A percentile compares a stretch with the other conserved stretches of the same genome.
Conservation (phyloP, 805 yeast species). For the Cyberlindnera petersonii region DNA sequence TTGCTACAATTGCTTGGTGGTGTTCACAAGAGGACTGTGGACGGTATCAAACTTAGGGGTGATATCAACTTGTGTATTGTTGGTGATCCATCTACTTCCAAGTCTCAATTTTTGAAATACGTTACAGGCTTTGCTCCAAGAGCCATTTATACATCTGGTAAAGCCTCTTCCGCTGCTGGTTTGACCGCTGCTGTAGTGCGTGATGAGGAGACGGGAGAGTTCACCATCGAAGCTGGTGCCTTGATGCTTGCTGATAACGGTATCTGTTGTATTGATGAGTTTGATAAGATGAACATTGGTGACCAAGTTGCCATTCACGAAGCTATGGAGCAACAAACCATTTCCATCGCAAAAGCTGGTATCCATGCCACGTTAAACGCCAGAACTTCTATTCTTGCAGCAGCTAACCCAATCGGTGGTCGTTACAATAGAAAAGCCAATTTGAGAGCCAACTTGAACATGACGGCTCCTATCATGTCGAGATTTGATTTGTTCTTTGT, state of each 20-base stretch:
- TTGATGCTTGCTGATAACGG: constrained; percentile 98
- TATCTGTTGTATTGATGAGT: constrained; percentile 97
- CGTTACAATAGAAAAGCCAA: constrained; percentile 86
- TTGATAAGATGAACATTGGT: constrained; percentile 92
- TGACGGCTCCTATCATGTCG: constrained; percentile 99
- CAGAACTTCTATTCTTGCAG: constrained; percentile 92
- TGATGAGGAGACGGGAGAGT: constrained; percentile 96
- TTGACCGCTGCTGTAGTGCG: constrained; percentile 95
- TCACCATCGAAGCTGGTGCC: constrained; percentile 98
- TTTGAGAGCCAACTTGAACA: constrained; percentile 78
- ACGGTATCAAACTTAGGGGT: constrained; percentile 93
- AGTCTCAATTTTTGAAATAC: constrained; percentile 92
- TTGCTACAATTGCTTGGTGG: constrained; percentile 89
- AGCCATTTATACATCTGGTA: constrained; percentile 95
- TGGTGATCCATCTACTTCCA: constrained; percentile 97
- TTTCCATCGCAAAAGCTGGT: constrained; percentile 97
- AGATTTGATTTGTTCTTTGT: constrained; percentile 95
- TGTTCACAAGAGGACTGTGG: constrained; percentile 89
- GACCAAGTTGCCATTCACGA: constrained; percentile 99
- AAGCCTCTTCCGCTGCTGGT: constrained; percentile 98
- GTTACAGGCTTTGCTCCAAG: constrained; percentile 90
- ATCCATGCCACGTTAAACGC: constrained; percentile 97
- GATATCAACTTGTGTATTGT: constrained; percentile 95
- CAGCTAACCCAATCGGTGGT: constrained; percentile 99
- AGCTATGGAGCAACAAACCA: constrained; percentile 99